Conservation (phyloP, 148 eudicot species). For the Cornus kousa region DNA sequence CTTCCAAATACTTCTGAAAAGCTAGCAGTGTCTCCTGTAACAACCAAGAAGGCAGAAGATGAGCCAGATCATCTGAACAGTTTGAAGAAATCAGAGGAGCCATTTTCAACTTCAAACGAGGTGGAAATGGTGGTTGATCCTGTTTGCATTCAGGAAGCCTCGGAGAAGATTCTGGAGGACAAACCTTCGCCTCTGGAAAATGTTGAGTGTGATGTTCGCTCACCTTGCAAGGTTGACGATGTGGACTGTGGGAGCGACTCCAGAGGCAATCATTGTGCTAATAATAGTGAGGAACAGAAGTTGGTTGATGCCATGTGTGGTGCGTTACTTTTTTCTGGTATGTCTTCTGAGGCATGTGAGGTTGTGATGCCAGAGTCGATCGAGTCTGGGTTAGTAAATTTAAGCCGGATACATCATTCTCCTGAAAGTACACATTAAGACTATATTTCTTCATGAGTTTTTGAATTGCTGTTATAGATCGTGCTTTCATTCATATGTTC, state of each 20-base stretch:
- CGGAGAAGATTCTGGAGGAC: neutral
- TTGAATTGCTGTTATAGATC: constrained; percentile 20
- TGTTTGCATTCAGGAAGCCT: neutral
- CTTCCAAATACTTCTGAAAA: neutral
- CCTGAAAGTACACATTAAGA: constrained; percentile 90
- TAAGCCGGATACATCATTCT: constrained; percentile 96
- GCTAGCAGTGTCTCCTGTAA: constrained; percentile 6
- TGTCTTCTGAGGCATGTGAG: constrained; percentile 67
- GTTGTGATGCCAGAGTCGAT: constrained; percentile 59
- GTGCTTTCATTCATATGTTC: constrained; percentile 5
- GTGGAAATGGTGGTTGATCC: neutral
- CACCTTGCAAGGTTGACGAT: constrained; percentile 21
- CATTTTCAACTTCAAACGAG: neutral
- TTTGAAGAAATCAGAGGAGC: neutral
- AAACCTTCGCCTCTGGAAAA: constrained; percentile 5
- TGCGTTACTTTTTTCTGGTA: constrained; percentile 44
- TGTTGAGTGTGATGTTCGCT: constrained; percentile 10
- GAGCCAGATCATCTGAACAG: neutral
- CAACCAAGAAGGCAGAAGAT: constrained; percentile 7
- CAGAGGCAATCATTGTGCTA: constrained; percentile 12
- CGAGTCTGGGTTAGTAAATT: constrained; percentile 77
- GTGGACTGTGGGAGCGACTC: constrained; percentile 15
- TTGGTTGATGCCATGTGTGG: constrained; percentile 49
- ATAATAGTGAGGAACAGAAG: constrained; percentile 27
- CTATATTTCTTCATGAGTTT: constrained; percentile 40